phyloP scores from a whole-genome alignment of 208 protist genomes.

The Spongospora subterranea region DNA sequence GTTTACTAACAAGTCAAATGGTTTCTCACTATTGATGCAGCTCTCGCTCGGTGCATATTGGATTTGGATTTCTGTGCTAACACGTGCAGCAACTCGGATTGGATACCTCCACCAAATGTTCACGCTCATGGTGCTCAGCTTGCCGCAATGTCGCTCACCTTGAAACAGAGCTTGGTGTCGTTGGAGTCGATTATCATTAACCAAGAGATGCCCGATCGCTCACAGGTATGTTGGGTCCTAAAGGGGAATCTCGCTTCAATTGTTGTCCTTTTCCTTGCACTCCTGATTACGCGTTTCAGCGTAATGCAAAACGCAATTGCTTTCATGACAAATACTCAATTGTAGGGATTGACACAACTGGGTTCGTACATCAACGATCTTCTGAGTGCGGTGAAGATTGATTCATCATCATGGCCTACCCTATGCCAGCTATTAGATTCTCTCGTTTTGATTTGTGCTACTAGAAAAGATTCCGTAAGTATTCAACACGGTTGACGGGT shows the following conservation, averaged over 20 bases:
- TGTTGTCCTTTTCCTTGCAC: neutral
- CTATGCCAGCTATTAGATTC: neutral
- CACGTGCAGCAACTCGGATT: neutral
- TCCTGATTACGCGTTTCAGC: no score
- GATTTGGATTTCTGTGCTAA: neutral
- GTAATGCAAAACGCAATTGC: no score
- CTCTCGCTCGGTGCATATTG: neutral
- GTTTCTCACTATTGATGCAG: neutral
- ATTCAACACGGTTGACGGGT: no score
- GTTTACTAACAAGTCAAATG: neutral
- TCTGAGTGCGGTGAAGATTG: neutral
- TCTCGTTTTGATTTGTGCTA: neutral
- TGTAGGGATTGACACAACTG: neutral
- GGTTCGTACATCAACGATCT: neutral
- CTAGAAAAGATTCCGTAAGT: neutral
- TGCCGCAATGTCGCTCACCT: neutral
- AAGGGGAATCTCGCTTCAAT: neutral
- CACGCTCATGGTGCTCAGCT: neutral
- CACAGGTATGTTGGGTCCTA: neutral
- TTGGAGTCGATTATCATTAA: conserved; percentile 21
- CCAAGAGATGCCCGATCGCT: neutral
- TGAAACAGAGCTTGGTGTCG: neutral
- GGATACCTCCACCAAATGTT: neutral
- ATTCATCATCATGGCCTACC: no score
- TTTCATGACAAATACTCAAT: no score